These are phyloP conservation scores for Tremella yokohamensis DNA, from an alignment of 768 basidiomycete species.

Conservation along the genomic window DNA sequence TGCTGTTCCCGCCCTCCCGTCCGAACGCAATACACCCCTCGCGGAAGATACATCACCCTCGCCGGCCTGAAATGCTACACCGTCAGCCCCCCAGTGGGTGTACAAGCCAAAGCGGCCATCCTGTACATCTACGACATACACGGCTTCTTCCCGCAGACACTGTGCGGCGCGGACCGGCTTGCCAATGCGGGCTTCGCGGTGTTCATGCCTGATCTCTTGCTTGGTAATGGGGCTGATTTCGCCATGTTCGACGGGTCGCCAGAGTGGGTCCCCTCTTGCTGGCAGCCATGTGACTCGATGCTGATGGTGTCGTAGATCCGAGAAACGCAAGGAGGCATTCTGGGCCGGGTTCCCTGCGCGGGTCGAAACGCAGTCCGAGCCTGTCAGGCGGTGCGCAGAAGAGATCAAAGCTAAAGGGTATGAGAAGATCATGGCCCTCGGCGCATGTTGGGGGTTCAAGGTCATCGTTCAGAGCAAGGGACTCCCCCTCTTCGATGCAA, in stretches of 20 bases:
- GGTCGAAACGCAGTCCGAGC: slow-evolving; percentile 14
- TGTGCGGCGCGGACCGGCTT: slow-evolving; percentile 59
- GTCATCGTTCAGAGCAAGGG: slow-evolving; percentile 15
- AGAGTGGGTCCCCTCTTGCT: slow-evolving; percentile 46
- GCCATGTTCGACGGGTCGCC: slow-evolving; percentile 59
- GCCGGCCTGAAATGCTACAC: slow-evolving; percentile 43
- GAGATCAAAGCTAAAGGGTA: slow-evolving; percentile 25
- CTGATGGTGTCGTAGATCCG: slow-evolving; percentile 40
- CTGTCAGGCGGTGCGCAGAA: slow-evolving; percentile 8
- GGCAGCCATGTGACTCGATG: neutral
- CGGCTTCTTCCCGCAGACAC: slow-evolving; percentile 40
- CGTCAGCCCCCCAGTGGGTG: slow-evolving; percentile 26
- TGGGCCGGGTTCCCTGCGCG: slow-evolving; percentile 61
- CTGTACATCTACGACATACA: slow-evolving; percentile 43
- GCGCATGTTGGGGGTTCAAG: slow-evolving; percentile 47
- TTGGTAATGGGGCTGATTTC: slow-evolving; percentile 56
- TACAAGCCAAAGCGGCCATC: slow-evolving; percentile 30
- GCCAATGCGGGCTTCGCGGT: slow-evolving; percentile 61
- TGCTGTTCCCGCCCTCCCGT: slow-evolving; percentile 42
- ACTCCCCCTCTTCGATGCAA: slow-evolving; percentile 49
- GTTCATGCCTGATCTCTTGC: slow-evolving; percentile 67
- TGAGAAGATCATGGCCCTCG: slow-evolving; percentile 27
- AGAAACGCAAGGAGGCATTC: slow-evolving; percentile 52
- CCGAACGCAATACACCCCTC: slow-evolving; percentile 35
- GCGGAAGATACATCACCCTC: slow-evolving; percentile 27